Percentiles rank a stretch among this genome's conserved stretches.
Conservation (phyloP, 2,329 filamentous ascomycete species). For the Diaporthe batatas region DNA sequence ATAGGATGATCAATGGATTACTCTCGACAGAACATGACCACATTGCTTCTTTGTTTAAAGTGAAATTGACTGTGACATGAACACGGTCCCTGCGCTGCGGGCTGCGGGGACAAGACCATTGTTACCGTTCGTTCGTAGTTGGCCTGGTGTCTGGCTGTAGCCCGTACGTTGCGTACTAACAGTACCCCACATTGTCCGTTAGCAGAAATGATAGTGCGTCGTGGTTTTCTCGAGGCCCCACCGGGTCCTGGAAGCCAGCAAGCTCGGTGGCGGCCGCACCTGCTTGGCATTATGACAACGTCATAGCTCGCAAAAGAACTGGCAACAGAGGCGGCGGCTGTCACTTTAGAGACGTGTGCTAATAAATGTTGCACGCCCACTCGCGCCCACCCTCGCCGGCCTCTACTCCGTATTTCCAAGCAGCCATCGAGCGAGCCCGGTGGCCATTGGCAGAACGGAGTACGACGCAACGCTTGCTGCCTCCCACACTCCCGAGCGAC, state of each 20-base stretch:
- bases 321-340: constrained; percentile 1
- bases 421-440: constrained; percentile 3
- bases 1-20: constrained; percentile 35
- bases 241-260: constrained; percentile 22
- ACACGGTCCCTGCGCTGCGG: background rate
- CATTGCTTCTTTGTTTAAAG: background rate
- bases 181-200: fast-evolving
- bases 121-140: background rate
- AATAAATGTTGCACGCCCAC: background rate
- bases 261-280: background rate
- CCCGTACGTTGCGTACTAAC: background rate
- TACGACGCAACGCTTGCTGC: constrained; percentile 28
- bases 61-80: background rate
- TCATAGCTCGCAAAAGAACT: constrained; percentile 25
- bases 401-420: background rate
- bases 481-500: background rate
- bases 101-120: background rate
- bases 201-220: background rate
- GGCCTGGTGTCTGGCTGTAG: background rate
- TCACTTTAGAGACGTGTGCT: background rate
- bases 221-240: background rate
- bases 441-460: background rate
- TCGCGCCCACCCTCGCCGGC: constrained; percentile 1
- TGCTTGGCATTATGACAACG: constrained; percentile 24
- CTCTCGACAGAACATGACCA: background rate